Evolutionary conservation across 108 stramenopile species (phyloP).

Genomic region (Poteriospumella lacustris): DNA sequence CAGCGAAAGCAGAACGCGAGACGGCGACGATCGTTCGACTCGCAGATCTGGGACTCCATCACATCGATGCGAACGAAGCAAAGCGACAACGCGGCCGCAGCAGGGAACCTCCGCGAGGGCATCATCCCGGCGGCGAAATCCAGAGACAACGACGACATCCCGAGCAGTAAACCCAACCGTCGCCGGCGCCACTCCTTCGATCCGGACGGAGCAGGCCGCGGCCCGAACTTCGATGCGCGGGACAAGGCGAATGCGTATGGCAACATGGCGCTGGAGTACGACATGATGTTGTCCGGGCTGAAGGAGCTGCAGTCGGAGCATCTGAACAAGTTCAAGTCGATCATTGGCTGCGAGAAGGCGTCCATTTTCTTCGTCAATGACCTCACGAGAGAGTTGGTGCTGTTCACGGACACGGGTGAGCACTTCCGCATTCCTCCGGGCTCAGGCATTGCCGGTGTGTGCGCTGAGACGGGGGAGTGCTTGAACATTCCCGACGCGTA

Average conservation of each 20-base stretch:
- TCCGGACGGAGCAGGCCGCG: not conserved
- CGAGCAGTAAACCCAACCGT: not conserved
- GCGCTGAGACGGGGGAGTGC: slow-evolving; percentile 3
- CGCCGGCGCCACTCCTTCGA: not conserved
- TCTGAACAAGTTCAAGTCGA: not conserved
- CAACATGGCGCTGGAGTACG: slow-evolving; percentile 16
- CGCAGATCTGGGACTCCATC: not conserved
- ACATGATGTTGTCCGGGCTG: not conserved
- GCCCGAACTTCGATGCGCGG: no score
- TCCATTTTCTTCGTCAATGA: slow-evolving; percentile 18
- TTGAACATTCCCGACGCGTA: slow-evolving; percentile 25
- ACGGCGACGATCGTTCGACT: slow-evolving; percentile 21
- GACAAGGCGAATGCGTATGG: slow-evolving; percentile 17
- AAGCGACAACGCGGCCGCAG: not conserved
- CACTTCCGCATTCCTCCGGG: not conserved
- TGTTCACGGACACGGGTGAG: not conserved
- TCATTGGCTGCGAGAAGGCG: not conserved
- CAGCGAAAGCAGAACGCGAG: no score
- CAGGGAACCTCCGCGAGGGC: not conserved
- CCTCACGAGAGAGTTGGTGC: not conserved
- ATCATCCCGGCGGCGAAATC: not conserved
- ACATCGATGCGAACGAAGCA: not conserved
- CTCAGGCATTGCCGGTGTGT: slow-evolving; percentile 10
- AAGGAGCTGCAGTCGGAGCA: not conserved
- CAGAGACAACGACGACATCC: not conserved